Conservation (phyloP, 495 filamentous ascomycete species). For the Friedmanniomyces simplex region DNA sequence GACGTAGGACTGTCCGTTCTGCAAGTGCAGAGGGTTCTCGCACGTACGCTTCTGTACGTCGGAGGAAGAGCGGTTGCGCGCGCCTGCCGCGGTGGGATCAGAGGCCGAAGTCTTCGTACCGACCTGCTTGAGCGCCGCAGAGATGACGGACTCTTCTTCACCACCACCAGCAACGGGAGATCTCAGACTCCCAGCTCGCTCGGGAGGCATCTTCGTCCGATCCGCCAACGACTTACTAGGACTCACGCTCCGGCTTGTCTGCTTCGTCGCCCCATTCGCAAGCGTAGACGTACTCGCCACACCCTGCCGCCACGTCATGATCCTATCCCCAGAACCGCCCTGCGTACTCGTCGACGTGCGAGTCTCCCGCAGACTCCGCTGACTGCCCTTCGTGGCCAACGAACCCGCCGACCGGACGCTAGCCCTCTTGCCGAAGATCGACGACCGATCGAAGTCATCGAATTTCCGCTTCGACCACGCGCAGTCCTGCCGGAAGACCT, state of each 20-base stretch:
- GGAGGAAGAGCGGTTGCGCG: neutral
- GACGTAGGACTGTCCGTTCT: constrained; percentile 10
- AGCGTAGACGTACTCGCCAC: constrained; percentile 48
- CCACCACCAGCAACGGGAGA: neutral
- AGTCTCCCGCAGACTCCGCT: constrained; percentile 43
- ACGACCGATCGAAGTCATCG: constrained; percentile 59
- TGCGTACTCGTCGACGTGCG: constrained; percentile 38
- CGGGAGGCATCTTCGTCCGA: neutral
- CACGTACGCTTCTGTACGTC: neutral
- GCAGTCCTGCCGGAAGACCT: constrained; percentile 91
- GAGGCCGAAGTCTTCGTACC: neutral
- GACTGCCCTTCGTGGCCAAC: constrained; percentile 46
- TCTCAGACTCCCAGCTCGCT: neutral
- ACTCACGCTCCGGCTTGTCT: constrained; percentile 42
- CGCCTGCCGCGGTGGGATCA: too few relatives aligned
- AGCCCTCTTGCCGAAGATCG: constrained; percentile 61
- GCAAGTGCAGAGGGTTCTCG: constrained; percentile 14
- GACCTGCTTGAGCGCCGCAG: neutral
- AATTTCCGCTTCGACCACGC: constrained; percentile 50
- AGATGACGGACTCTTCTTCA: neutral
- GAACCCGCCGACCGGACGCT: constrained; percentile 55
- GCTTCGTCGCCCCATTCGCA: constrained; percentile 27
- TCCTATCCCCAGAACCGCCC: constrained; percentile 65
- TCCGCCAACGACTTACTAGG: constrained; percentile 43
- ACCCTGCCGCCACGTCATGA: constrained; percentile 82